Conservation (phyloP, 2,329 filamentous ascomycete genomes). For the Penicillium sclerotigenum region DNA sequence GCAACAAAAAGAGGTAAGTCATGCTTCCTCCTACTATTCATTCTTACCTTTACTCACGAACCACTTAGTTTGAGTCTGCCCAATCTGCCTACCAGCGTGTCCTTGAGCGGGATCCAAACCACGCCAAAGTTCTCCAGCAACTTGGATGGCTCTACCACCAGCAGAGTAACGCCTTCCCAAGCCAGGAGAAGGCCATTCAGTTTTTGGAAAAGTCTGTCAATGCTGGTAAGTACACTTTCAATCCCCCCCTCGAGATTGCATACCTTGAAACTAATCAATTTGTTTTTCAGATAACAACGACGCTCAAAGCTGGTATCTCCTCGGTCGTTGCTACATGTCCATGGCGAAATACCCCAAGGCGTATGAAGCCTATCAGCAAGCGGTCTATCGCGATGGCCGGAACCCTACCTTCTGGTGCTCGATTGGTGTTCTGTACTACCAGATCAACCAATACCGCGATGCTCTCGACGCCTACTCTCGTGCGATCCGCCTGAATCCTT, state of each 20-base stretch:
- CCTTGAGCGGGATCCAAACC: slow-evolving; percentile 88
- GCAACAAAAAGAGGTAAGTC: slow-evolving; percentile 92
- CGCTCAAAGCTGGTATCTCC: slow-evolving; percentile 97
- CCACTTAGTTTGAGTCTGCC: slow-evolving; percentile 80
- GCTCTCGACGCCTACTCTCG: slow-evolving; percentile 96
- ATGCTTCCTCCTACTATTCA: background rate
- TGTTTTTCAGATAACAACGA: slow-evolving; percentile 72
- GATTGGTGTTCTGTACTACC: slow-evolving; percentile 97
- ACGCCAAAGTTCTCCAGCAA: slow-evolving; percentile 97
- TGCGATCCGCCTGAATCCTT: slow-evolving; percentile 92
- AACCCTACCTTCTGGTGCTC: slow-evolving; percentile 99
- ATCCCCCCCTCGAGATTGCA: background rate
- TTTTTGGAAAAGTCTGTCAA: slow-evolving; percentile 95
- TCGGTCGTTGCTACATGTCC: slow-evolving; percentile 98
- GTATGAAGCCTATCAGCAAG: slow-evolving; percentile 97
- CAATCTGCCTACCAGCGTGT: slow-evolving; percentile 91
- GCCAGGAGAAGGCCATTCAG: slow-evolving; percentile 93
- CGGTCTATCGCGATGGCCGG: slow-evolving; percentile 93
- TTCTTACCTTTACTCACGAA: slow-evolving; percentile 27
- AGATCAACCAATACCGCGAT: slow-evolving; percentile 99
- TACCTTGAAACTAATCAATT: background rate
- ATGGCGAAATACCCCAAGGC: slow-evolving; percentile 98
- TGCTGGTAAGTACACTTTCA: slow-evolving; percentile 61
- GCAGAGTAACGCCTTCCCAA: slow-evolving; percentile 84
- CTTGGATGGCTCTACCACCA: slow-evolving; percentile 97